Evolutionary conservation across 177 flowering plant genomes (phyloP).

Genomic region (Vitis hybrid): DNA sequence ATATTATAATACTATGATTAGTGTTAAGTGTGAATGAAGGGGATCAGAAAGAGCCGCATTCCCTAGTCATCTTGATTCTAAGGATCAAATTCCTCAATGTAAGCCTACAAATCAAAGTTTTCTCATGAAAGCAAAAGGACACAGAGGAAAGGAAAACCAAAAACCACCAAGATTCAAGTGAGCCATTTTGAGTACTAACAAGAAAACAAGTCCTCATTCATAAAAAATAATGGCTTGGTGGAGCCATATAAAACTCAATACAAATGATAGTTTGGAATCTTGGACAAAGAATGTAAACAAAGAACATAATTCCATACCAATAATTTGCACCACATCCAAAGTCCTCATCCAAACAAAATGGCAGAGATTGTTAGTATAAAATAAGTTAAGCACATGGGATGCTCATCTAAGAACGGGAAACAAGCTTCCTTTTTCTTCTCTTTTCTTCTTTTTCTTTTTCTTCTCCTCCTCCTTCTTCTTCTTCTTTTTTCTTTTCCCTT

Average conservation of each 20-base stretch:
- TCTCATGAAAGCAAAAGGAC: neutral
- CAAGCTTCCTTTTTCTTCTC: neutral
- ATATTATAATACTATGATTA: too few relatives aligned
- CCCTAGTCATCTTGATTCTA: too few relatives aligned
- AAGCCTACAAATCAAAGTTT: neutral
- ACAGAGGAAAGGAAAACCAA: neutral
- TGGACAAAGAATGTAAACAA: neutral
- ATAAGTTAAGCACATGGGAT: neutral
- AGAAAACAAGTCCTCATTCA: neutral
- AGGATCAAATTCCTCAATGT: too few relatives aligned
- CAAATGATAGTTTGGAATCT: neutral
- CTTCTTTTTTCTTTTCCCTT: neutral
- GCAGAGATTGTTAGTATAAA: neutral
- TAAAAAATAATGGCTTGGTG: neutral
- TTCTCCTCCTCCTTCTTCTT: neutral
- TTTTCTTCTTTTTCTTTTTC: neutral
- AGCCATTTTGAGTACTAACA: neutral
- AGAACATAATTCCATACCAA: neutral
- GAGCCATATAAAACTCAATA: neutral
- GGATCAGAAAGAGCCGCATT: too few relatives aligned
- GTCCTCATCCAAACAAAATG: neutral
- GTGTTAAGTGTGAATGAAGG: too few relatives aligned
- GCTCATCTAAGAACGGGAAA: neutral
- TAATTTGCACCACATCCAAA: neutral
- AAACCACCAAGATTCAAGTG: neutral